Evolutionary conservation across 768 basidiomycete genomes (phyloP).

Genomic region (Mycena capillaripes): DNA sequence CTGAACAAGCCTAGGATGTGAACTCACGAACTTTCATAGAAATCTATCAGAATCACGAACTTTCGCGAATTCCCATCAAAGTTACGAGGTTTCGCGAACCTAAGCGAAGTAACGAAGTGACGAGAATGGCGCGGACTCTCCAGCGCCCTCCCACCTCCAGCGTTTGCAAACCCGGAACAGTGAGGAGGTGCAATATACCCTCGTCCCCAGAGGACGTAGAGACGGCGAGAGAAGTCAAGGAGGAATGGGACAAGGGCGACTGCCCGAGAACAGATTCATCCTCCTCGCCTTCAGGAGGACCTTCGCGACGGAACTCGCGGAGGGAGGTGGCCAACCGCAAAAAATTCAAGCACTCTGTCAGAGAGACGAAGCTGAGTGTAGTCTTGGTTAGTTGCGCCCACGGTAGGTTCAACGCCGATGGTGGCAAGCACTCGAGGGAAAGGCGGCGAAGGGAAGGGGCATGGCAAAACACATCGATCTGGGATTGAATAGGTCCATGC

Average conservation of each 20-base stretch:
- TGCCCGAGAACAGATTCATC: not conserved
- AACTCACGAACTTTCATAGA: too few relatives aligned
- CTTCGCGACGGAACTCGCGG: slow-evolving; percentile 7
- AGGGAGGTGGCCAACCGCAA: slow-evolving; percentile 20
- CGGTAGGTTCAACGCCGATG: not conserved
- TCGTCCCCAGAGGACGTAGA: not conserved
- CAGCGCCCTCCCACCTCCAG: slow-evolving; percentile 14
- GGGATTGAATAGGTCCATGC: too few relatives aligned
- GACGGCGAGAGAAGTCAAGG: slow-evolving; percentile 7
- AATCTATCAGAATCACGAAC: too few relatives aligned
- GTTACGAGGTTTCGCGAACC: too few relatives aligned
- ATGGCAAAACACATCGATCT: not conserved
- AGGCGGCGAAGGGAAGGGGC: slow-evolving; percentile 17
- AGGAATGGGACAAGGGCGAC: not conserved
- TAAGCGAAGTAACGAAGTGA: too few relatives aligned
- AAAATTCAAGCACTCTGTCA: not conserved
- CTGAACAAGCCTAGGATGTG: too few relatives aligned
- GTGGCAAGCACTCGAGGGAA: not conserved
- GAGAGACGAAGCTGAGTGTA: not conserved
- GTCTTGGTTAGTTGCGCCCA: slow-evolving; percentile 20
- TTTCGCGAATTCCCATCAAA: too few relatives aligned
- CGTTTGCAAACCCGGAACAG: slow-evolving; percentile 1
- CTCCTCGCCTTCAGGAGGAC: slow-evolving; percentile 2
- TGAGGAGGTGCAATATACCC: slow-evolving; percentile 11
- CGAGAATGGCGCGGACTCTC: too few relatives aligned